Base-by-base conservation (phyloP, 2,329 filamentous ascomycete genomes). In the Helotiales sp. region DNA sequence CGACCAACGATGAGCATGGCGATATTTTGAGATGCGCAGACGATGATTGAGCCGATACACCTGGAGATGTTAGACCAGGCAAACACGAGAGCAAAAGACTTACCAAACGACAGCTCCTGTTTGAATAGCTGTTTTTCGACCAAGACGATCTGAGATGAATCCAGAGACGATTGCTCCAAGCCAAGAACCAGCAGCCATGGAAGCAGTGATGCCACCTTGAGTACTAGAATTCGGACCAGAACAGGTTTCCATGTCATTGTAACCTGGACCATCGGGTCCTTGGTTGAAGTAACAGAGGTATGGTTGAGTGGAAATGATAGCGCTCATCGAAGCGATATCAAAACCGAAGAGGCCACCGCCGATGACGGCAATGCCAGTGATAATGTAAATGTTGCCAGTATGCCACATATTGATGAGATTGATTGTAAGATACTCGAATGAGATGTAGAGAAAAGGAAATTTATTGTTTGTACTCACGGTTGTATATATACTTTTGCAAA, bases 141-240 rank as follows among this genome's bases (percentile, higher is more conserved):
- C 84, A 7, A 87, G 76, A 2, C 72, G 80, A 75, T 91, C 89
- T 2, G 87, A 86, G n/a, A 89, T 71, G 72, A 82, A 83, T 54
- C 87, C 87, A 52, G 87, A 89, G 40, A 45, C n/a, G 6, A 45
- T 5, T 45, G 89, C 85, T 67, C 88, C 89, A 24, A 89, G 78
- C 79, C 88, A 91, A 0, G 89, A 91, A 40, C 90, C 90, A 59
- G 84, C 89, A 28, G 90, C 86, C 87, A 92, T 91, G 55, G 88
- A 82, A 17, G 90, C 89, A 0, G 86, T 89, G 75, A 92, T 91
- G 49, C 86, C 87, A 66, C 87, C 87, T 72, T 89, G 87, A 0
- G 84, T 79, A 63, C 79, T 76, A 22, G 83, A 75, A 3, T 75
- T 77, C 1, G 86, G 86, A n/a, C 87, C 87, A 8, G 80, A 82